phyloP scores from a whole-genome alignment of 345 rosid genomes.

The Ailanthus altissimus region DNA sequence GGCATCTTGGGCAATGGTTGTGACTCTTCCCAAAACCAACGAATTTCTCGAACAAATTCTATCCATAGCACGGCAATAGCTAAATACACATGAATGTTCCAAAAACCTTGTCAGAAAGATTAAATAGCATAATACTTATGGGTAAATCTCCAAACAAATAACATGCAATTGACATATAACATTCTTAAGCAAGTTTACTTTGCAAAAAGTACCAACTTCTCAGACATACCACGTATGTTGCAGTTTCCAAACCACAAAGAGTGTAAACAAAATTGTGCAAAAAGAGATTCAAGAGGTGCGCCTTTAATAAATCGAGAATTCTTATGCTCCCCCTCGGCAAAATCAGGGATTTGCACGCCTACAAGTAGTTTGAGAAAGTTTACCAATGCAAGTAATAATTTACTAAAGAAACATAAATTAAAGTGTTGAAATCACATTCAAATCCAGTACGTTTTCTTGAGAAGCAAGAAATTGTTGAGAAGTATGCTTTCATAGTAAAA shows the following conservation, averaged over 20 bases:
- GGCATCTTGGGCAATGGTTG: slow-evolving; percentile 81
- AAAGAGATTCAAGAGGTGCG: slow-evolving; percentile 77
- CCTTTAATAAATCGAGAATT: slow-evolving; percentile 84
- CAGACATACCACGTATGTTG: slow-evolving; percentile 79
- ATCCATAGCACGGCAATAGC: slow-evolving; percentile 93
- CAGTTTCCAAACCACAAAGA: slow-evolving; percentile 91
- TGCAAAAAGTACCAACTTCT: slow-evolving; percentile 14
- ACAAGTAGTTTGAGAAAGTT: slow-evolving; percentile 28
- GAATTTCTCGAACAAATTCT: slow-evolving; percentile 95
- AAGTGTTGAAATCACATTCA: background rate
- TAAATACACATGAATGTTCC: slow-evolving; percentile 32
- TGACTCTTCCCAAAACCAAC: slow-evolving; percentile 98
- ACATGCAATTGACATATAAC: background rate
- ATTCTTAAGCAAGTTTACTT: background rate
- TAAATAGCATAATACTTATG: background rate
- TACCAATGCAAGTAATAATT: no score
- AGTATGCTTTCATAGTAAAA: background rate
- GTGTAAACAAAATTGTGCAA: slow-evolving; percentile 83
- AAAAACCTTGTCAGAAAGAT: slow-evolving; percentile 17
- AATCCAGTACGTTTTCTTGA: background rate
- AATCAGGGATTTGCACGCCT: slow-evolving; percentile 56
- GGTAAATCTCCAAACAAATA: background rate
- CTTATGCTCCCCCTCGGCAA: slow-evolving; percentile 61
- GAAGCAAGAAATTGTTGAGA: background rate
- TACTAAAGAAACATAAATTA: no score